Percentiles rank a stretch among this genome's conserved stretches.
phyloP scores from a whole-genome alignment of 176 grass and related monocot species.

The Typha latifolia region DNA sequence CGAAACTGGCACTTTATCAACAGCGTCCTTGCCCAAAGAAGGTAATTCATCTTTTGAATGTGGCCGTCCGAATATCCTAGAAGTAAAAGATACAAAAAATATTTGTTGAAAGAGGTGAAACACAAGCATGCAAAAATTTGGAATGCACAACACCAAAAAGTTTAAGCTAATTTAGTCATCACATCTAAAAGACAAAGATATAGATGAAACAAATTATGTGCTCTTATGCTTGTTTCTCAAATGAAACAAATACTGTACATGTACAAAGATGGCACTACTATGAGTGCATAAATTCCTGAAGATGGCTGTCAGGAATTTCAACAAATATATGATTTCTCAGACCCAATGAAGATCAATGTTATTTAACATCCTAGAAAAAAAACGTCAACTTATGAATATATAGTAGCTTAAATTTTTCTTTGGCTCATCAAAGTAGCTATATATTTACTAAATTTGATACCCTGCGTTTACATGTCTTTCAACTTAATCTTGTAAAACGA shows the following conservation, averaged over 20 bases:
- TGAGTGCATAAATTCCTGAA: too few species aligned
- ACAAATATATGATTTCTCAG: too few species aligned
- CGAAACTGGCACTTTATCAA: background rate
- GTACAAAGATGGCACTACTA: too few species aligned
- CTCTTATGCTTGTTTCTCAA: too few species aligned
- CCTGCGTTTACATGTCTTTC: background rate
- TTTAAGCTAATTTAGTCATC: background rate
- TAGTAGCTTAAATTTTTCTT: background rate
- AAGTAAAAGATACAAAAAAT: background rate
- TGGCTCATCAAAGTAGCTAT: background rate
- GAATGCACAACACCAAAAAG: background rate
- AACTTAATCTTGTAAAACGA: background rate
- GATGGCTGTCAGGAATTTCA: too few species aligned
- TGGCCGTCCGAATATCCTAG: background rate
- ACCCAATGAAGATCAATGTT: too few species aligned
- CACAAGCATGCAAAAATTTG: background rate
- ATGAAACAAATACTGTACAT: too few species aligned
- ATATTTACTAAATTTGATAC: background rate
- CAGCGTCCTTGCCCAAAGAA: slow-evolving; percentile 1
- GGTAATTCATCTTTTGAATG: background rate
- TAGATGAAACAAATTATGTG: too few species aligned
- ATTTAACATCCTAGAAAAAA: too few species aligned
- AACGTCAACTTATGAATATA: background rate
- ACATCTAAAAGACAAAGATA: too few species aligned
- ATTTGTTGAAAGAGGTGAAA: background rate